A percentile compares a stretch with the other conserved stretches of the same genome.
Evolutionary conservation across 2,329 filamentous ascomycete genomes (phyloP).

Genomic region (Colletotrichum ledebouriae): DNA sequence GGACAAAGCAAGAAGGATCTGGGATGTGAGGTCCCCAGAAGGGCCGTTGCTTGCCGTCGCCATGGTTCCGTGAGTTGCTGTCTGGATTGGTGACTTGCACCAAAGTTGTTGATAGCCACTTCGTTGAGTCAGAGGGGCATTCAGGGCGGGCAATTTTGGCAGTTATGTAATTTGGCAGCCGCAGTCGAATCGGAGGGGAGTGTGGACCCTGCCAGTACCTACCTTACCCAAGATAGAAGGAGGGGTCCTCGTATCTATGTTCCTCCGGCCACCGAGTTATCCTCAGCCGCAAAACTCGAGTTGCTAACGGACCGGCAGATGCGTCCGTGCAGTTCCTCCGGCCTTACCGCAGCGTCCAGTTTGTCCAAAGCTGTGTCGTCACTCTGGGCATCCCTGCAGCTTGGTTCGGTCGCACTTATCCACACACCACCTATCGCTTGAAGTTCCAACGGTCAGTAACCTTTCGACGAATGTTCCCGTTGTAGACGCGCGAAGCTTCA

Average conservation of each 20-base stretch:
- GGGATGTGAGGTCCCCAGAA: conserved; percentile 70
- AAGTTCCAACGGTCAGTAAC: conserved; percentile 34
- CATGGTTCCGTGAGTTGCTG: conserved; percentile 53
- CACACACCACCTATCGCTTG: conserved; percentile 24
- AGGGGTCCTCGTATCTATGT: conserved; percentile 41
- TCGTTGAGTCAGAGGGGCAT: conserved; percentile 42
- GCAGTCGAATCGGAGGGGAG: conserved; percentile 37
- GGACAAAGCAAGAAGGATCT: conserved; percentile 76
- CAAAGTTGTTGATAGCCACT: conserved; percentile 28
- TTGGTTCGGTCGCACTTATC: conserved; percentile 31
- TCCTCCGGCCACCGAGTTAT: conserved; percentile 22
- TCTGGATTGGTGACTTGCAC: conserved; percentile 23
- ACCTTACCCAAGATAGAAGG: conserved; percentile 5
- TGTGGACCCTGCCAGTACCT: conserved; percentile 34
- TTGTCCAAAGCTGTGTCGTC: conserved; percentile 36
- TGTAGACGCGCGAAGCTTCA: conserved; percentile 1
- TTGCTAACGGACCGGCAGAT: background rate
- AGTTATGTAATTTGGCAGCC: conserved; percentile 38
- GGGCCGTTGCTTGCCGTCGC: conserved; percentile 54
- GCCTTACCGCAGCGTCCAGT: background rate
- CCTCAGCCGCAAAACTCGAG: no score
- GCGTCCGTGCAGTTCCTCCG: conserved; percentile 16
- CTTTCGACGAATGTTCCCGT: conserved; percentile 16
- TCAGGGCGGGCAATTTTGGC: conserved; percentile 36
- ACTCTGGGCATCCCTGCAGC: conserved; percentile 39